A percentile compares a stretch with the other conserved stretches of the same genome.
Evolutionary conservation across 164 flowering plant genomes (phyloP).

Genomic region (Vitis rotundifolia): DNA sequence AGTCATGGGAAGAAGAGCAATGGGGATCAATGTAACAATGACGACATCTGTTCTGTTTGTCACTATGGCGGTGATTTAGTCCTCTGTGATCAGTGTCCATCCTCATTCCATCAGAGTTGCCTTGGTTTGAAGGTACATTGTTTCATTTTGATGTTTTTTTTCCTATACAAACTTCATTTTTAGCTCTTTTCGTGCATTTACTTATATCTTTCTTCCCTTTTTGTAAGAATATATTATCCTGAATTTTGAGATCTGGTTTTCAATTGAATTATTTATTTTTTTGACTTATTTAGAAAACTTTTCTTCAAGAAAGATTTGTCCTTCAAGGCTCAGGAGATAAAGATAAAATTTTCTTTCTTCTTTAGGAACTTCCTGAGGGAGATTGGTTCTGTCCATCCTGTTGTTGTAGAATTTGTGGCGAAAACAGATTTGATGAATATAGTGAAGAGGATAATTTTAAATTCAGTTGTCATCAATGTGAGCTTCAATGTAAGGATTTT

Average conservation of each 20-base stretch:
- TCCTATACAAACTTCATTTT: too few relatives aligned
- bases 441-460: not conserved
- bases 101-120: constrained; percentile 27
- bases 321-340: too few relatives aligned
- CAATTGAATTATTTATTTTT: too few relatives aligned
- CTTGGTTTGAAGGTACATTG: constrained; percentile 23
- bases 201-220: too few relatives aligned
- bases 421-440: not conserved
- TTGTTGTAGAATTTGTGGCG: constrained; percentile 23
- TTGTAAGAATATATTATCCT: too few relatives aligned
- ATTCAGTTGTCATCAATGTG: constrained; percentile 31
- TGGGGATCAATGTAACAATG: not conserved
- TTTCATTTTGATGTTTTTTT: not conserved
- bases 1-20: not conserved
- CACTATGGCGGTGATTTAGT: constrained; percentile 9
- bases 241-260: too few relatives aligned
- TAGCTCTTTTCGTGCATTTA: too few relatives aligned
- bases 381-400: constrained; percentile 31
- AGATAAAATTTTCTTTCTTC: not conserved
- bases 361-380: constrained; percentile 11
- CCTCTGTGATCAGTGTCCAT: constrained; percentile 23
- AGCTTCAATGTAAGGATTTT: constrained; percentile 10
- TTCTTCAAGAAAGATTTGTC: too few relatives aligned
- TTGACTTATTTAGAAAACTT: too few relatives aligned
- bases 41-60: constrained; percentile 15